Percentiles rank a stretch among this genome's conserved stretches.
Conservation (phyloP, 257 asterid species). For the Nemophila menziesii region DNA sequence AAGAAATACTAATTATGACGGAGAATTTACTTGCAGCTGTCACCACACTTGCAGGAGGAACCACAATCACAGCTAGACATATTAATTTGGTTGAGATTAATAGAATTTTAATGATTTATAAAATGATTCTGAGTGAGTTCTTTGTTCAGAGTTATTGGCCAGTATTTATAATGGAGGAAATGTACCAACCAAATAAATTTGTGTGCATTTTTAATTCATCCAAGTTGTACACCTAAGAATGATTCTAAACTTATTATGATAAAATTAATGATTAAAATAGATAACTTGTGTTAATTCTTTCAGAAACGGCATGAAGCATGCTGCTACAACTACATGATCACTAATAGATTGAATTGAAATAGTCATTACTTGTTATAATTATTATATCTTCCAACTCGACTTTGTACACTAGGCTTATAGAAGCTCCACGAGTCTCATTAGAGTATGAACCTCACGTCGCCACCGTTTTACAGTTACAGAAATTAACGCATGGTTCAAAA, state of each 20-base stretch:
- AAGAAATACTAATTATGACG: neutral
- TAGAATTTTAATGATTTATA: neutral
- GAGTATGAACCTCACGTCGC: too few species aligned
- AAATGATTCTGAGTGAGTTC: neutral
- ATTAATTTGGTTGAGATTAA: neutral
- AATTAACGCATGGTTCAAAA: too few species aligned
- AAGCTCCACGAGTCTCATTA: too few species aligned
- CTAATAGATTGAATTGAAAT: too few species aligned
- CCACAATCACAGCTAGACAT: slow-evolving; percentile 11
- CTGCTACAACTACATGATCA: too few species aligned
- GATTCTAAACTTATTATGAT: neutral
- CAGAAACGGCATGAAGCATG: too few species aligned
- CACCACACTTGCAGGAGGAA: slow-evolving; percentile 8
- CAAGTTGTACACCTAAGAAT: neutral
- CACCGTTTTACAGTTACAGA: too few species aligned
- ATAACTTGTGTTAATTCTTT: neutral
- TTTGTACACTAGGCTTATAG: too few species aligned
- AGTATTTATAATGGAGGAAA: neutral
- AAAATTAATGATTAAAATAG: neutral
- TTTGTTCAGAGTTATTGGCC: neutral
- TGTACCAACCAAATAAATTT: too few species aligned
- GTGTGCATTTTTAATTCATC: too few species aligned
- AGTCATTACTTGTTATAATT: too few species aligned
- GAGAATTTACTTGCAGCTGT: neutral
- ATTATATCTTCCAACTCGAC: too few species aligned